Percentiles rank a stretch among this genome's conserved stretches.
phyloP scores from a whole-genome alignment of 2,329 filamentous ascomycete genomes.

The Fusarium zealandicum region DNA sequence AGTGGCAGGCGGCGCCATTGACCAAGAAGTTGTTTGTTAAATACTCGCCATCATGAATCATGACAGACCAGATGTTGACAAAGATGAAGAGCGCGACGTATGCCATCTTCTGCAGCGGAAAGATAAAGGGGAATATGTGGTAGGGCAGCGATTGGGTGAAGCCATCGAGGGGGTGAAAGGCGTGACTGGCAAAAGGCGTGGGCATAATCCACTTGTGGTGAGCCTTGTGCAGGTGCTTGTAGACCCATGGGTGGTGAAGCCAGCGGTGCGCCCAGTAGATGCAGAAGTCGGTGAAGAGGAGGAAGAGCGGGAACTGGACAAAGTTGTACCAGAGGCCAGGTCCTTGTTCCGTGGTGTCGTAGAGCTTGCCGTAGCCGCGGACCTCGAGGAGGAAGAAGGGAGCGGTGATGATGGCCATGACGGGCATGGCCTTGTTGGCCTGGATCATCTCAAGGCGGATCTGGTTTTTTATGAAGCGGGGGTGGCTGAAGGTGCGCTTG shows the following conservation, averaged over 20 bases:
- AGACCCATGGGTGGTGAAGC: constrained; percentile 77
- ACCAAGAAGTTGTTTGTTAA: constrained; percentile 88
- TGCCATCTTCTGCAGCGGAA: constrained; percentile 89
- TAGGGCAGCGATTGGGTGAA: constrained; percentile 90
- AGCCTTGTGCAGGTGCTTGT: constrained; percentile 92
- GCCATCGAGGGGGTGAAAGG: constrained; percentile 94
- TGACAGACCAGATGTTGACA: constrained; percentile 96
- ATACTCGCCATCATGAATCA: constrained; percentile 97
- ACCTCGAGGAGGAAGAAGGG: constrained; percentile 85
- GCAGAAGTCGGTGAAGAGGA: constrained; percentile 85
- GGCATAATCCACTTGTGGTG: constrained; percentile 99
- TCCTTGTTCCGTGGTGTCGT: constrained; percentile 78
- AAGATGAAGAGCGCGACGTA: constrained; percentile 88
- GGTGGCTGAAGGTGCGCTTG: constrained; percentile 86
- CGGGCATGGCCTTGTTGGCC: constrained; percentile 76
- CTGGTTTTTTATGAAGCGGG: constrained; percentile 95
- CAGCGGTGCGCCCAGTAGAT: constrained; percentile 93
- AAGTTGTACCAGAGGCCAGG: constrained; percentile 81
- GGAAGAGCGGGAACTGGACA: constrained; percentile 86
- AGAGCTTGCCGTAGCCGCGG: constrained; percentile 84
- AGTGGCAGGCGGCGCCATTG: constrained; percentile 93
- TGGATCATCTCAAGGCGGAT: constrained; percentile 85
- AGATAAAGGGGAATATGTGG: constrained; percentile 90
- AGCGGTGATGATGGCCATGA: constrained; percentile 82
- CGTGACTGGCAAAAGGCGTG: constrained; percentile 88